phyloP scores from a whole-genome alignment of 169 alveolate species.

The Plasmodium adleri region DNA sequence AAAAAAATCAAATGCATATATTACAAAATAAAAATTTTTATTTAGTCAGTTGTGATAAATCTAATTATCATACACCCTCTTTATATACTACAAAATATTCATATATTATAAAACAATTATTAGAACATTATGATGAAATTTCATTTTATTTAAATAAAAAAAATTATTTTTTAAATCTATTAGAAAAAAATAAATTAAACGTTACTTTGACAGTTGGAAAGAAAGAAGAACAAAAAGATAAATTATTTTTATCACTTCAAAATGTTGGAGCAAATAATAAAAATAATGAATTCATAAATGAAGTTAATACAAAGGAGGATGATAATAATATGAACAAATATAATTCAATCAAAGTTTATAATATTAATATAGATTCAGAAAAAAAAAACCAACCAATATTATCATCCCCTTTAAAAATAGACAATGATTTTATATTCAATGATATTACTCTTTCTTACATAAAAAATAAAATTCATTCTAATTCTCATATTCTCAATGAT shows the following conservation, averaged over 20 bases:
- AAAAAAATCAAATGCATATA: background rate
- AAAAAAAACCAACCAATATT: too few species aligned
- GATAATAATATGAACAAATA: too few species aligned
- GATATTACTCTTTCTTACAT: too few species aligned
- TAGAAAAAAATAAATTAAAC: background rate
- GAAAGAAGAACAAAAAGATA: too few species aligned
- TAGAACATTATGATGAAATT: slow-evolving; percentile 56
- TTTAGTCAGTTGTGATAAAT: slow-evolving; percentile 38
- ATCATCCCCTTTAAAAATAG: too few species aligned
- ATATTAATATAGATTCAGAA: too few species aligned
- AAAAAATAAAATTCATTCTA: too few species aligned
- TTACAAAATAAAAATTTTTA: slow-evolving; percentile 22
- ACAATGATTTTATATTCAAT: too few species aligned
- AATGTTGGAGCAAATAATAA: background rate
- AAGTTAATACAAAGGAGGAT: background rate
- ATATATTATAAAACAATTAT: slow-evolving; percentile 18
- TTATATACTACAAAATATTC: slow-evolving; percentile 54
- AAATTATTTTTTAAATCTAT: slow-evolving; percentile 7
- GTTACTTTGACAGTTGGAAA: too few species aligned
- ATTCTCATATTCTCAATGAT: too few species aligned
- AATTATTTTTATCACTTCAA: too few species aligned
- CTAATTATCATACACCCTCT: slow-evolving; percentile 25
- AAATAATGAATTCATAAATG: background rate
- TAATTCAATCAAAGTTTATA: too few species aligned
- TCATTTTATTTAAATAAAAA: slow-evolving; percentile 49